Evolutionary conservation across 495 filamentous ascomycete species (phyloP).

Genomic region (Xylaria intraflava): DNA sequence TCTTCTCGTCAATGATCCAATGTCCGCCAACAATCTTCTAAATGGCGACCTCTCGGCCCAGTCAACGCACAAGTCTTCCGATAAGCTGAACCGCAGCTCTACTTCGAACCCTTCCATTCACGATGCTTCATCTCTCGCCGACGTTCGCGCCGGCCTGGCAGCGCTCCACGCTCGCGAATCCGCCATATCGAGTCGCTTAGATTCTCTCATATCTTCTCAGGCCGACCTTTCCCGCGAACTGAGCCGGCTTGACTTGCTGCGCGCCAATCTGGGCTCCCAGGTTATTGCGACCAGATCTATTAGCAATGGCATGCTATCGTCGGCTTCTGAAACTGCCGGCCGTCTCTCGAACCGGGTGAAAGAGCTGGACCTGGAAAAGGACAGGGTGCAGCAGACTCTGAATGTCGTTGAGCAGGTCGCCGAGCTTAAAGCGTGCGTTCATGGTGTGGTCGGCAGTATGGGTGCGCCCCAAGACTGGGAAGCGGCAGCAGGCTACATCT

Average conservation of each 20-base stretch:
- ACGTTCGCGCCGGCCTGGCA: constrained; percentile 69
- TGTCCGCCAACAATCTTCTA: constrained; percentile 28
- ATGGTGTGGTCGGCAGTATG: constrained; percentile 94
- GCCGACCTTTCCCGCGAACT: constrained; percentile 78
- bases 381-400: constrained; percentile 79
- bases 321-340: constrained; percentile 76
- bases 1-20: constrained; percentile 20
- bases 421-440: constrained; percentile 90
- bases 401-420: constrained; percentile 92
- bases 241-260: constrained; percentile 79
- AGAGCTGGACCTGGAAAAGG: constrained; percentile 80
- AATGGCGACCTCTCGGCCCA: constrained; percentile 28
- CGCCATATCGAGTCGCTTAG: constrained; percentile 64
- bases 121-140: constrained; percentile 64
- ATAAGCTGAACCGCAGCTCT: constrained; percentile 21
- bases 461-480: constrained; percentile 98
- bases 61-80: constrained; percentile 15
- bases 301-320: constrained; percentile 79
- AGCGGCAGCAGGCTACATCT: constrained; percentile 82
- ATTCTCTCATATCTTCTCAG: constrained; percentile 68
- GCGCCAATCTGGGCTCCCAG: constrained; percentile 81
- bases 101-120: constrained; percentile 44
- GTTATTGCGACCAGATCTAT: constrained; percentile 76
- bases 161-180: constrained; percentile 70
- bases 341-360: constrained; percentile 81